Evolutionary conservation across 106 monocot genomes (phyloP).

Genomic region (Chionographis japonica): DNA sequence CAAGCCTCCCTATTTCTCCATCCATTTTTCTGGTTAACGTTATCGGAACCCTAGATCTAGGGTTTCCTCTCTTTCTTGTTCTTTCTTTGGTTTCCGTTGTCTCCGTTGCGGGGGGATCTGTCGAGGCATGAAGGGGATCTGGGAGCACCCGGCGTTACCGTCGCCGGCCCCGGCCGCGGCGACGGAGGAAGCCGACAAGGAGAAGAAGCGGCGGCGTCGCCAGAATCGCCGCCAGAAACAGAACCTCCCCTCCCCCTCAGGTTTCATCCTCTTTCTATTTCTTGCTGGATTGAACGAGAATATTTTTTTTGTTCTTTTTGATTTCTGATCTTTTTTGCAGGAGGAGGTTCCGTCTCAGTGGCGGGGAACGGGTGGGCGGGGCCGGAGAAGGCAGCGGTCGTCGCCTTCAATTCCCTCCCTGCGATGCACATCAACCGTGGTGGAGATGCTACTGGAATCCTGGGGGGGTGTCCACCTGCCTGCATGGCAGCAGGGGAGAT

Average conservation of each 20-base stretch:
- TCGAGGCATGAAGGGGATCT: conserved; percentile 7
- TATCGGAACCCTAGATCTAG: conserved; percentile 31
- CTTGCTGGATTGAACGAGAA: neutral
- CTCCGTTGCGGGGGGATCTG: neutral
- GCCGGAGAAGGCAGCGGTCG: conserved; percentile 1
- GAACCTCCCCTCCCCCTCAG: neutral
- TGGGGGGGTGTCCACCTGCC: neutral
- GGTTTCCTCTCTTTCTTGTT: conserved; percentile 11
- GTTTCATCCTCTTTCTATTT: neutral
- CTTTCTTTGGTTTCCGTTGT: neutral
- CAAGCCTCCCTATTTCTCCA: conserved; percentile 2
- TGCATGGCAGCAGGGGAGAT: conserved; percentile 1
- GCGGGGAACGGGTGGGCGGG: neutral
- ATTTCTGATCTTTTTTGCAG: conserved; percentile 1
- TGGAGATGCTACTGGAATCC: neutral
- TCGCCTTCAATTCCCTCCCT: conserved; percentile 51
- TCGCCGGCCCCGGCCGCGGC: neutral
- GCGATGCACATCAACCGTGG: conserved; percentile 18
- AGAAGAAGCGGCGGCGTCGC: conserved; percentile 36
- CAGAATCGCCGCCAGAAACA: conserved; percentile 43
- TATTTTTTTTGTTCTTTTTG: neutral
- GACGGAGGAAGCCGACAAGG: conserved; percentile 34
- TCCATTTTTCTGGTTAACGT: conserved; percentile 19
- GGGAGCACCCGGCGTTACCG: conserved; percentile 8
- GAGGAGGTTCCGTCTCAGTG: conserved; percentile 19